Percentiles rank a stretch among this genome's conserved stretches.
These are phyloP conservation scores for Scalesia atractyloides DNA, from an alignment of 129 eudicot species.

Conservation along the genomic window DNA sequence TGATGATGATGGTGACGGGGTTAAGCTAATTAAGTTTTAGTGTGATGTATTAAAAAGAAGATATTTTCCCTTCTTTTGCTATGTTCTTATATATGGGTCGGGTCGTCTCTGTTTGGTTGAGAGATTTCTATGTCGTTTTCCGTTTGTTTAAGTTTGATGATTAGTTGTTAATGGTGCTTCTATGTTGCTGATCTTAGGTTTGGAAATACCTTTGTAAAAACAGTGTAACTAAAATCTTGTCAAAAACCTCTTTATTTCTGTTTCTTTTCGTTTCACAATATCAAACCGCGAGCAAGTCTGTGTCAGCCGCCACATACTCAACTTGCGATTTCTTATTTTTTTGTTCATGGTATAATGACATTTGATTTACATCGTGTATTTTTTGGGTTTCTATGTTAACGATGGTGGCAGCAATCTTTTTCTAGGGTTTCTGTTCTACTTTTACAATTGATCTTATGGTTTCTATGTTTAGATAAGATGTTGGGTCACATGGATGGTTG, in stretches of 20 bases:
- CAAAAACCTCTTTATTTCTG: conserved; percentile 45
- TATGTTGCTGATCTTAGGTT: conserved; percentile 66
- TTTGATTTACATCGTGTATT: conserved; percentile 19
- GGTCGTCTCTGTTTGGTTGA: conserved; percentile 54
- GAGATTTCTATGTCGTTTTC: conserved; percentile 36
- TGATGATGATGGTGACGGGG: conserved; percentile 39
- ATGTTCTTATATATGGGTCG: conserved; percentile 59
- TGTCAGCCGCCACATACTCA: not conserved
- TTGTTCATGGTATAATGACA: conserved; percentile 14
- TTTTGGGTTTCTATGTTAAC: not conserved
- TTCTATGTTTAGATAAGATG: conserved; percentile 30
- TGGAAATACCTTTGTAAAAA: conserved; percentile 60
- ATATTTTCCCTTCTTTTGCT: conserved; percentile 30
- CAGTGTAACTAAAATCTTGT: conserved; percentile 87
- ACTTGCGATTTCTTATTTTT: conserved; percentile 21
- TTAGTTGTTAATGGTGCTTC: conserved; percentile 50
- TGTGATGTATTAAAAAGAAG: conserved; percentile 66
- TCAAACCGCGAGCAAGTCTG: conserved; percentile 4
- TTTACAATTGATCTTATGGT: not conserved
- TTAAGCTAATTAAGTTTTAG: conserved; percentile 57
- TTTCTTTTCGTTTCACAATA: conserved; percentile 16
- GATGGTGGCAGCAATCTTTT: not conserved
- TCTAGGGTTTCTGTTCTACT: not conserved
- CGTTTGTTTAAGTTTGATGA: conserved; percentile 31
- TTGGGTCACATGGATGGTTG: conserved; percentile 35